phyloP scores from a whole-genome alignment of 148 eudicot species.

The Cornus florida region DNA sequence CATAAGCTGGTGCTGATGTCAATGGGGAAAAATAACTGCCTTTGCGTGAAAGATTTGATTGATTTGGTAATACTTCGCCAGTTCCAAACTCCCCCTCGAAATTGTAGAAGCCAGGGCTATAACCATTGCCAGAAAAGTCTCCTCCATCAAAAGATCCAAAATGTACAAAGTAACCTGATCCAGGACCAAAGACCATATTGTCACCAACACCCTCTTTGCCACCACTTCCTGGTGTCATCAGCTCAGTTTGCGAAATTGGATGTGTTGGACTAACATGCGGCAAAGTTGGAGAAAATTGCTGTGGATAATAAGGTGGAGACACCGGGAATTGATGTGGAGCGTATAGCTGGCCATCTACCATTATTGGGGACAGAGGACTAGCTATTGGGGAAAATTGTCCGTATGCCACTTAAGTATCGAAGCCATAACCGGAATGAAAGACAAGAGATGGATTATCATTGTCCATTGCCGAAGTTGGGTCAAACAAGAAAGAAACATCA shows the following conservation, averaged over 20 bases:
- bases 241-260: slow-evolving; percentile 68
- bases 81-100: slow-evolving; percentile 63
- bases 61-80: slow-evolving; percentile 57
- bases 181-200: slow-evolving; percentile 37
- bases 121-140: slow-evolving; percentile 48
- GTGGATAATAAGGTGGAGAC: slow-evolving; percentile 76
- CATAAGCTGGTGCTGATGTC: slow-evolving; percentile 60
- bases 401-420: slow-evolving; percentile 78
- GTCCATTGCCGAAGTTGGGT: slow-evolving; percentile 55
- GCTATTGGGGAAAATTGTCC: slow-evolving; percentile 91
- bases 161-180: slow-evolving; percentile 39
- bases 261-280: slow-evolving; percentile 64
- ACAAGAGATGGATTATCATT: slow-evolving; percentile 76
- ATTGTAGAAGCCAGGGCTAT: slow-evolving; percentile 54
- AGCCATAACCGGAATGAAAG: slow-evolving; percentile 74
- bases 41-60: slow-evolving; percentile 48
- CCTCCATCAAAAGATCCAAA: slow-evolving; percentile 57
- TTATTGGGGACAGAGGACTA: slow-evolving; percentile 75
- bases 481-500: slow-evolving; percentile 12
- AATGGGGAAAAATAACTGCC: slow-evolving; percentile 59
- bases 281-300: slow-evolving; percentile 65
- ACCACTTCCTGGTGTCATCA: slow-evolving; percentile 59
- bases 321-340: slow-evolving; percentile 83
- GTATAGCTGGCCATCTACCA: slow-evolving; percentile 84
- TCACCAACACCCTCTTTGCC: slow-evolving; percentile 33